Evolutionary conservation across 1,284 basidiomycete species (phyloP), one percentile per base, ranked within the genome.

Genomic region (Microbotryum saponariae): DNA sequence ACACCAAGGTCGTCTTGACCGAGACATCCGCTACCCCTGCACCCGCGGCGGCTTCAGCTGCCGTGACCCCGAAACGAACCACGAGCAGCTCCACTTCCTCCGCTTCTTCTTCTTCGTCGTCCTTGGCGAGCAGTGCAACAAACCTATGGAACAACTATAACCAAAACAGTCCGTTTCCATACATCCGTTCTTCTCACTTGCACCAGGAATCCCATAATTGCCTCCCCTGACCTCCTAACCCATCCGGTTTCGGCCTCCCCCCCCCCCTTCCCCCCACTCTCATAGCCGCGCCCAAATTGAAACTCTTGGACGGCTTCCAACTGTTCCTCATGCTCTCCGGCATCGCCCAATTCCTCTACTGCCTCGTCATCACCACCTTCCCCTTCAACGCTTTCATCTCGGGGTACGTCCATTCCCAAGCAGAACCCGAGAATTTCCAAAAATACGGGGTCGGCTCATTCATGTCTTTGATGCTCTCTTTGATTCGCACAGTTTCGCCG

Each of bases 321-420:
- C 79, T 89, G 63, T 97, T 97, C 80, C 83, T 97, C 72, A 86
- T 97, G 79, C 79, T 96, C 51, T 88, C 89, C 2, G 96, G 94
- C 69, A 81, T 96, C 65, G 76, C 86, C 48, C 92, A 97, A 76
- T 97, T 99, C 76, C 78, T 83, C 20, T 97, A 98, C 79, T 91
- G 94, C 76, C 76, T 96, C 42, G 80, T 91, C 67, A 81, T 98
- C 67, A 91, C 92, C 60, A 88, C 87, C 78, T 98, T 87, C 76
- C 94, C 94, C 18, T 97, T 96, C 82, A 97, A 97, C 72, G 91
- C 93, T 44, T 99, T 97, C 78, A 78, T 97, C 63, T 87, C 91
- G 70, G 91, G 92, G 92, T 97, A 77, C 70, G 62, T 54, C 33
- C 12, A n/a, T 49, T 37, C 6, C 42, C 31, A 12, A n/a, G 23